Base-by-base conservation (phyloP, 768 basidiomycete species). In the Pleurotus citrinopileatus region DNA sequence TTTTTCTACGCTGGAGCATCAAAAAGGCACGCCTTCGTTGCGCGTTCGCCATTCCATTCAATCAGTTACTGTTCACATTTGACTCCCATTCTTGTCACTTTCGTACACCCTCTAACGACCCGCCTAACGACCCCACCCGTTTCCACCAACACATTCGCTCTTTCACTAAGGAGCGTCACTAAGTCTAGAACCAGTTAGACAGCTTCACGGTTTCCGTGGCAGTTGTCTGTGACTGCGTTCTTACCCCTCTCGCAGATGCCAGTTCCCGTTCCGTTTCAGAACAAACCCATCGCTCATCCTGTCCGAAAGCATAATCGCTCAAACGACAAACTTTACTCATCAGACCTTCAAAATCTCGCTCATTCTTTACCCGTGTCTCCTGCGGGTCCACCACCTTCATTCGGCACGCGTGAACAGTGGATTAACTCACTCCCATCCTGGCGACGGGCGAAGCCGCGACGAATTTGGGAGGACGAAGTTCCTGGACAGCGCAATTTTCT, bases 11-110 rank as follows among this genome's bases (percentile, higher is more conserved):
- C 65, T 61, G 59, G 65, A 67, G 68, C 69, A 63, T 60, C 60
- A 65, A 91, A 91, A 91, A 91, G 88, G 88, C 88, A 81, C 89
- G 89, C 89, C 89, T 92, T 91, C 79, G 86, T 78, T 91, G 89
- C 79, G 89, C 89, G 89, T 92, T 77, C 76, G 88, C 88, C 89
- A 81, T 63, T 56, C 57, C 65, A 60, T 60, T 42, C 58, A 55
- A 54, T 54, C 55, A n/a, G n/a, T n/a, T 56, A 47, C 53, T 37
- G 27, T 65, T 56, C 51, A 43, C 54, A 53, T 42, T 34, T 46
- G 9, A 15, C 42, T 57, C 46, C 20, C 29, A 37, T 38, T 36
- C 37, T 55, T 45, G 25, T 45, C 48, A 42, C 37, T 54, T 15
- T 23, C 42, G 23, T 53, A 56, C 50, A 54, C 53, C 29, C 27